phyloP scores from a whole-genome alignment of 2,329 filamentous ascomycete species.

The Neonectria hederae region DNA sequence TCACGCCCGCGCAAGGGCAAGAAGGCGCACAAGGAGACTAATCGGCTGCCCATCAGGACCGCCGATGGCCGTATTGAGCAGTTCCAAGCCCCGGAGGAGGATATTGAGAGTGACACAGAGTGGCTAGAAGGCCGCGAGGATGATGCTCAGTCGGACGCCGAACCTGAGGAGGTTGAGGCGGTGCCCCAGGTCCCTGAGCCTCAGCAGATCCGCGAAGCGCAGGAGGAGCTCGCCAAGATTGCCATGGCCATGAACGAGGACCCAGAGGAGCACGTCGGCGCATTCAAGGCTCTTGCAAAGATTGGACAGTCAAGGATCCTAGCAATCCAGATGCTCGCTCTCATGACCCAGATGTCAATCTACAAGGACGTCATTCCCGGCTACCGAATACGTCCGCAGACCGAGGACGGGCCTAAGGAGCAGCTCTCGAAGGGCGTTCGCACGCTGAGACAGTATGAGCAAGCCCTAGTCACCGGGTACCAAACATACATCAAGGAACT shows the following conservation, averaged over 20 bases:
- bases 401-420: constrained; percentile 76
- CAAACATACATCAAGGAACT: constrained; percentile 84
- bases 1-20: constrained; percentile 80
- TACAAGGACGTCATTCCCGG: constrained; percentile 98
- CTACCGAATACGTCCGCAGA: constrained; percentile 87
- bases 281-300: constrained; percentile 80
- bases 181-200: constrained; percentile 75
- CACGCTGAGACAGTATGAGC: constrained; percentile 84
- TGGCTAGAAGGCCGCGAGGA: constrained; percentile 72
- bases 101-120: constrained; percentile 67
- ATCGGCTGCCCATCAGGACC: constrained; percentile 86
- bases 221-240: constrained; percentile 90
- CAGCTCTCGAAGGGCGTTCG: constrained; percentile 94
- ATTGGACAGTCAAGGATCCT: constrained; percentile 75
- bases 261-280: constrained; percentile 86
- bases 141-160: constrained; percentile 57
- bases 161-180: constrained; percentile 59
- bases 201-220: constrained; percentile 84
- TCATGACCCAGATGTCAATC: constrained; percentile 87
- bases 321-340: constrained; percentile 83
- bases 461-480: constrained; percentile 85
- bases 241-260: constrained; percentile 87
- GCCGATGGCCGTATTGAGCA: constrained; percentile 77
- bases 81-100: constrained; percentile 63
- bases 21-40: constrained; percentile 76